These are phyloP conservation scores for Geum urbanum DNA, from an alignment of 306 rosid species.

Conservation along the genomic window DNA sequence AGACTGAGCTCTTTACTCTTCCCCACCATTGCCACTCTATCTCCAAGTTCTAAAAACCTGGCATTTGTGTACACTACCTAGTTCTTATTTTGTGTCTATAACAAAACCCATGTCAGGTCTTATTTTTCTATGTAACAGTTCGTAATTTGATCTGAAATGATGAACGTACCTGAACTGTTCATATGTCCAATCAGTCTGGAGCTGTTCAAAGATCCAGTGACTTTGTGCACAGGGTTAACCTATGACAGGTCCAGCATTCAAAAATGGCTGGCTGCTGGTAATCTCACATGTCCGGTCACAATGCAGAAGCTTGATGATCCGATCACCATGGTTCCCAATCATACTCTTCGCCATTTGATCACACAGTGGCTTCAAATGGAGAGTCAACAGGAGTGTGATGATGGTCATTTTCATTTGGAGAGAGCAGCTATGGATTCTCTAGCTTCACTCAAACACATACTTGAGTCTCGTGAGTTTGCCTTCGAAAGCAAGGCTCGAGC, in stretches of 20 bases:
- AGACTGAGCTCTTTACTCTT: slow-evolving; percentile 16
- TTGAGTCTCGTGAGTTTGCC: slow-evolving; percentile 41
- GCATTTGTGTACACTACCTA: background rate
- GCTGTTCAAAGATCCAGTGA: slow-evolving; percentile 79
- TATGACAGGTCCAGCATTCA: slow-evolving; percentile 79
- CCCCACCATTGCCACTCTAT: background rate
- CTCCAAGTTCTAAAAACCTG: background rate
- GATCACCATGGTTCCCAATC: slow-evolving; percentile 70
- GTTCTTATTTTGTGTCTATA: background rate
- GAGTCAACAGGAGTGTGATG: slow-evolving; percentile 22
- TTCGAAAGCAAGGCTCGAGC: slow-evolving; percentile 44
- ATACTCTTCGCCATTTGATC: slow-evolving; percentile 74
- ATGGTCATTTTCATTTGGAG: slow-evolving; percentile 37
- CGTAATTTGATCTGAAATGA: slow-evolving; percentile 34
- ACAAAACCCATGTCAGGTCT: background rate
- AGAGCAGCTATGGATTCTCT: slow-evolving; percentile 35
- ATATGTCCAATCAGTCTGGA: slow-evolving; percentile 85
- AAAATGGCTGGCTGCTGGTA: slow-evolving; percentile 69
- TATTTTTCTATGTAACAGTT: background rate
- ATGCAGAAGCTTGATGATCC: slow-evolving; percentile 82
- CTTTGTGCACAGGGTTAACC: slow-evolving; percentile 80
- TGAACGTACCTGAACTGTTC: slow-evolving; percentile 61
- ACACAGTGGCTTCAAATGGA: slow-evolving; percentile 57
- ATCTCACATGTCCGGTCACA: slow-evolving; percentile 90
- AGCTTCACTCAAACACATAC: slow-evolving; percentile 41